Base-by-base conservation (phyloP, 768 basidiomycete genomes). In the Mycena amicta region DNA sequence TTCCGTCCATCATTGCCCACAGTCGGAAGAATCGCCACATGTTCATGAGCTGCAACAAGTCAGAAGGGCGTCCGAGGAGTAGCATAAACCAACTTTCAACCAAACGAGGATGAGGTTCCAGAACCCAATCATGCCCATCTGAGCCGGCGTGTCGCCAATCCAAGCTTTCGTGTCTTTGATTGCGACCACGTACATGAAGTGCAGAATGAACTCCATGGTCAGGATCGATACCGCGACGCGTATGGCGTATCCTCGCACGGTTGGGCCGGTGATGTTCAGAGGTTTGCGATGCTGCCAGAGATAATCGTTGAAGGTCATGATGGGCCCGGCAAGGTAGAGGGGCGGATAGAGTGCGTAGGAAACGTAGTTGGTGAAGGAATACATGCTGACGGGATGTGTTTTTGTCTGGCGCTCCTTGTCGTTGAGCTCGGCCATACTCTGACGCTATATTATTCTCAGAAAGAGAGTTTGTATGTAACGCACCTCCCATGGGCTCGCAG, bases 21-120 rank as follows among this genome's bases (percentile, higher is more conserved):
- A 97, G 75, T 2, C 95, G 90, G 78, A 98, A 98, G 78, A 97
- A 97, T 12, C 96, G 83, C 96, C 96, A 98, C 0, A 95, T 92
- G 22, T 98, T 83, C 40, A 98, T 78, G 22, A 98, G 84, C 95
- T 98, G 29, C n/a, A 23, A 28, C 25, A 8, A 12, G 25, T 31
- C n/a, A 15, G 4, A 43, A 20, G 52, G 47, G 39, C 6, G 25
- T 18, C 20, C 25, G 16, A 4, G 50, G n/a, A 1, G 40, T 25
- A 39, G 30, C 5, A 15, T 11, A 30, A 26, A 63, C 80, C 16
- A 65, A 93, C 95, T 84, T 98, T 98, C 2, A 98, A 77, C 97
- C 96, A 98, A 1, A 98, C 92, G 29, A 98, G 79, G 26, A 96
- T 90, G 47, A 98, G 80, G 69, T 96, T 98, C 96, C 95, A 98